Evolutionary conservation across 2,329 filamentous ascomycete genomes (phyloP).

Genomic region (Westerdykella ornata): DNA sequence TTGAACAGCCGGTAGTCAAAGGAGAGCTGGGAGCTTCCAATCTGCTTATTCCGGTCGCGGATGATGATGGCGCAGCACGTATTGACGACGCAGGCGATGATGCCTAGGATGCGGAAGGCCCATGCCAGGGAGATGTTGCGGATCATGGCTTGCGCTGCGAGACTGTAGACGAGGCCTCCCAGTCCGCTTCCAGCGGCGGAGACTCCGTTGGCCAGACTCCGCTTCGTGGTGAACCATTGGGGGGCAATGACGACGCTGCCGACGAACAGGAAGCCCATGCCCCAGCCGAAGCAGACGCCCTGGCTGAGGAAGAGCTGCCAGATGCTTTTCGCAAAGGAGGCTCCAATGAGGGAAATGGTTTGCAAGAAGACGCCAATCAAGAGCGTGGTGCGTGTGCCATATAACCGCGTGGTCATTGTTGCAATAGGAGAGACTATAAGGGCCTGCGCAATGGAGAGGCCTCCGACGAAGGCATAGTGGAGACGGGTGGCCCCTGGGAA

Average conservation of each 20-base stretch:
- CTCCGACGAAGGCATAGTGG: conserved; percentile 71
- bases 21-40: conserved; percentile 59
- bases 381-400: conserved; percentile 59
- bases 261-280: conserved; percentile 71
- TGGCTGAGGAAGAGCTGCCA: conserved; percentile 74
- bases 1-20: conserved; percentile 61
- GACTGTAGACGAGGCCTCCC: conserved; percentile 64
- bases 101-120: conserved; percentile 60
- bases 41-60: conserved; percentile 63
- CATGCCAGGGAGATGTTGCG: conserved; percentile 56
- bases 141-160: conserved; percentile 64
- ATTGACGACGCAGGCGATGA: conserved; percentile 59
- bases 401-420: conserved; percentile 54
- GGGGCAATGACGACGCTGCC: conserved; percentile 60
- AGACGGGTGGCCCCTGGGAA: conserved; percentile 60
- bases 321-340: conserved; percentile 60
- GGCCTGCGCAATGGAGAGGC: conserved; percentile 59
- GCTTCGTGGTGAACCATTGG: conserved; percentile 65
- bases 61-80: conserved; percentile 56
- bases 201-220: conserved; percentile 64
- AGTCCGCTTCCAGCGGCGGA: conserved; percentile 64
- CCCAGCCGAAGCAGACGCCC: conserved; percentile 68
- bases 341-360: conserved; percentile 58
- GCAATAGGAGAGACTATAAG: conserved; percentile 63
- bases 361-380: conserved; percentile 60